Evolutionary conservation across 768 basidiomycete genomes (phyloP).

Genomic region (Tylopilus vinaceipallidus): DNA sequence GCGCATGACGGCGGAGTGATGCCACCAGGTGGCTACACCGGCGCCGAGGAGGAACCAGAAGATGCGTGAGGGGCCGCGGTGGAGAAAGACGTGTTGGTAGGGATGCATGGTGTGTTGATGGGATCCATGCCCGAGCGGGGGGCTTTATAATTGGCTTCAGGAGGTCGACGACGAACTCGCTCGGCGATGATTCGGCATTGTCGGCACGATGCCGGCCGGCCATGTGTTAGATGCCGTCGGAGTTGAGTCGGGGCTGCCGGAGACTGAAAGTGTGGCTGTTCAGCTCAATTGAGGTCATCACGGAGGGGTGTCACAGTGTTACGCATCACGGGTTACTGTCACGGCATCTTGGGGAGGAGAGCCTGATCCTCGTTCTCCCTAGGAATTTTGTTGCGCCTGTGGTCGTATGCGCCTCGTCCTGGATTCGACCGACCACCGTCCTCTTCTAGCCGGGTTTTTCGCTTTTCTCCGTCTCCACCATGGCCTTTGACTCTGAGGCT

Average conservation of each 20-base stretch:
- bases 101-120: conserved; percentile 20
- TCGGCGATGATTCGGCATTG: conserved; percentile 22
- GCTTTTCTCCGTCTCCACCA: conserved; percentile 1
- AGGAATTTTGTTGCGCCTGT: conserved; percentile 1
- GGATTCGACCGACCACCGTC: background rate
- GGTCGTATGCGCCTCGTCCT: conserved; percentile 3
- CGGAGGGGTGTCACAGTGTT: background rate
- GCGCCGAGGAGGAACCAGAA: conserved; percentile 72
- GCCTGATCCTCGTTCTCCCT: conserved; percentile 20
- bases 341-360: conserved; percentile 11
- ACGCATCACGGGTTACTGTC: conserved; percentile 19
- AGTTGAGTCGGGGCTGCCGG: conserved; percentile 2
- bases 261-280: background rate
- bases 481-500: conserved; percentile 32
- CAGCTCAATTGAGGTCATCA: conserved; percentile 12
- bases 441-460: background rate
- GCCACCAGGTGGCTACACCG: conserved; percentile 35
- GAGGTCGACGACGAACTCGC: conserved; percentile 18
- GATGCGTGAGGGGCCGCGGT: conserved; percentile 52
- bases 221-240: conserved; percentile 20
- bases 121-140: background rate
- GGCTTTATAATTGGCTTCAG: conserved; percentile 14
- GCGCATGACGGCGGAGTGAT: conserved; percentile 42
- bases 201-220: conserved; percentile 15
- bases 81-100: conserved; percentile 20